phyloP scores from a whole-genome alignment of 2,329 filamentous ascomycete species.

The Ophiocordyceps robertsii region DNA sequence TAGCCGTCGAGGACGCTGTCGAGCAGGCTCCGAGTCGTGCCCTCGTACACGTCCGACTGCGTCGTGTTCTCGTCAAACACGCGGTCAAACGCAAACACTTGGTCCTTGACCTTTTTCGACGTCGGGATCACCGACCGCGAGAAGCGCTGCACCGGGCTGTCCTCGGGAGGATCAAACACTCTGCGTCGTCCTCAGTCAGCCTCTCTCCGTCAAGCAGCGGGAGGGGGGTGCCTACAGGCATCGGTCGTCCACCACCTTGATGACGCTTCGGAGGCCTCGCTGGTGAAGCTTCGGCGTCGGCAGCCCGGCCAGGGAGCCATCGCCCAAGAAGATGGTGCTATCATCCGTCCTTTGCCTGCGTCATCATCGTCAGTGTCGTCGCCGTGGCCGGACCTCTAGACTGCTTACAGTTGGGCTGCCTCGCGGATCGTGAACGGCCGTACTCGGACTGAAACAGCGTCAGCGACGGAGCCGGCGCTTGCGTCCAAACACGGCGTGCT shows the following conservation, averaged over 20 bases:
- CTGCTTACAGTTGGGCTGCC: conserved; percentile 68
- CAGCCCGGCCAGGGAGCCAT: conserved; percentile 81
- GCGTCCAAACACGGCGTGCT: not conserved
- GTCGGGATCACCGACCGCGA: conserved; percentile 66
- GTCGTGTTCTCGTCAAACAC: conserved; percentile 93
- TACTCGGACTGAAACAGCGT: conserved; percentile 43
- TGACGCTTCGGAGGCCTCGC: conserved; percentile 78
- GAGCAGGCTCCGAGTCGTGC: conserved; percentile 77
- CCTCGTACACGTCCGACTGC: conserved; percentile 89
- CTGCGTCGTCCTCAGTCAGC: conserved; percentile 32
- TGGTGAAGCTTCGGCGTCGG: conserved; percentile 75
- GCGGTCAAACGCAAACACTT: conserved; percentile 91
- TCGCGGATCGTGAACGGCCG: conserved; percentile 75
- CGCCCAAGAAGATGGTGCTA: conserved; percentile 82
- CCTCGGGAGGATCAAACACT: conserved; percentile 93
- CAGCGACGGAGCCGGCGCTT: conserved; percentile 8
- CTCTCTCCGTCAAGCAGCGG: not conserved
- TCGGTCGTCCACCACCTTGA: conserved; percentile 92
- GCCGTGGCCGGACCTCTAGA: not conserved
- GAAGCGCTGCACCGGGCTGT: conserved; percentile 82
- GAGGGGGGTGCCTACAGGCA: conserved; percentile 57
- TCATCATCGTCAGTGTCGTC: conserved; percentile 2
- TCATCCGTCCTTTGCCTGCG: conserved; percentile 58
- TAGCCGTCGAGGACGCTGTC: conserved; percentile 95
- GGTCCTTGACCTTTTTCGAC: conserved; percentile 91